Evolutionary conservation across 495 filamentous ascomycete genomes (phyloP).

Genomic region (Tricharina praecox): DNA sequence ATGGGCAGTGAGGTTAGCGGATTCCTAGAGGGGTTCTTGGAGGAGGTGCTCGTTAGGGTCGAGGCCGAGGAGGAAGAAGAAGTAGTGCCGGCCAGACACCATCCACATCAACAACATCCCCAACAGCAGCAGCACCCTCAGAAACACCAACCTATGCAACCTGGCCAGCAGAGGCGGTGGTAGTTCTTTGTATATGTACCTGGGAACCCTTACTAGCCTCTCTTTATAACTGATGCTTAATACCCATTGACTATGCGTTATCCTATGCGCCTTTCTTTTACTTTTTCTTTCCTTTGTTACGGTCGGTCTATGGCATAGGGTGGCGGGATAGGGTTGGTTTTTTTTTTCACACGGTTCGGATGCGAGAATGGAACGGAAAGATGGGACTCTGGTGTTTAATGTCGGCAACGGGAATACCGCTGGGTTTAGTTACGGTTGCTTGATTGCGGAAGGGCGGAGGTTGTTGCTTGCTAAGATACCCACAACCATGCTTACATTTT

Average conservation of each 20-base stretch:
- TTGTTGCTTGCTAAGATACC: slow-evolving; percentile 1
- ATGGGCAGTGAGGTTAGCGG: slow-evolving; percentile 79
- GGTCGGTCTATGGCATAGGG: background rate
- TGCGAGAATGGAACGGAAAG: no score
- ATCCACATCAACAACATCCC: slow-evolving; percentile 1
- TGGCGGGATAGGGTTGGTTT: background rate
- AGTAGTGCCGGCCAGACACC: background rate
- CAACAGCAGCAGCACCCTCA: background rate
- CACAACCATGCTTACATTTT: no score
- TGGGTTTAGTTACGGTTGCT: background rate
- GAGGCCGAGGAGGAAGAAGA: slow-evolving; percentile 63
- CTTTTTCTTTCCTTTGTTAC: background rate
- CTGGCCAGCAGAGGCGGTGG: slow-evolving; percentile 2
- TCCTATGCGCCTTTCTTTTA: background rate
- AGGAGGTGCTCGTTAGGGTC: slow-evolving; percentile 85
- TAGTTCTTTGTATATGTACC: background rate
- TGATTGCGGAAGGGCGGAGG: background rate
- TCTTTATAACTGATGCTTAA: background rate
- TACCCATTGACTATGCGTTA: background rate
- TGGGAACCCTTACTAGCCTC: background rate
- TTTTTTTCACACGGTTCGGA: no score
- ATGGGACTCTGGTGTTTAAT: no score
- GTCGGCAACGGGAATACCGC: background rate
- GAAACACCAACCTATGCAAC: no score
- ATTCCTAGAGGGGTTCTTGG: slow-evolving; percentile 79